phyloP scores from a whole-genome alignment of 257 asterid genomes.

The Misopates orontium region DNA sequence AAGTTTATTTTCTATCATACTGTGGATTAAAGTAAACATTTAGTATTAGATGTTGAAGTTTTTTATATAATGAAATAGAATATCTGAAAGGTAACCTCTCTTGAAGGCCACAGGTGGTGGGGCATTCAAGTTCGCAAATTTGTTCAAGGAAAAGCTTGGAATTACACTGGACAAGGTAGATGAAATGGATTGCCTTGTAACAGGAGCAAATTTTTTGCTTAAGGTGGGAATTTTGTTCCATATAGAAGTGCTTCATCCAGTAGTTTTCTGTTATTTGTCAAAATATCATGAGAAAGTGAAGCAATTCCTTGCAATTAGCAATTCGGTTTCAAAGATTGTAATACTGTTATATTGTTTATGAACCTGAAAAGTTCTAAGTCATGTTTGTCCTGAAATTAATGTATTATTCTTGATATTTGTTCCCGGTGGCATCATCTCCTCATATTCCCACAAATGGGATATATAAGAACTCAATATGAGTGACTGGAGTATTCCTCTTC shows the following conservation, averaged over 20 bases:
- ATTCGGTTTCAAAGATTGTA: neutral
- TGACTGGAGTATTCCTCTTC: neutral
- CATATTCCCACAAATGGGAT: neutral
- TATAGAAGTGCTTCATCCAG: neutral
- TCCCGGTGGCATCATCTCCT: neutral
- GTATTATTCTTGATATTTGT: neutral
- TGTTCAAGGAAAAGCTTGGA: slow-evolving; percentile 86
- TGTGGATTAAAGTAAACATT: no score
- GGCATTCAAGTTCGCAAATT: slow-evolving; percentile 85
- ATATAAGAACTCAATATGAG: neutral
- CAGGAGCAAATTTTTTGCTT: slow-evolving; percentile 90
- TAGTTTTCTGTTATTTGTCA: neutral
- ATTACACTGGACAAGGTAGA: slow-evolving; percentile 86
- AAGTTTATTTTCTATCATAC: no score
- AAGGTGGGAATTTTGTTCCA: slow-evolving; percentile 56
- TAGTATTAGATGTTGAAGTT: no score
- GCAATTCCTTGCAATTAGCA: neutral
- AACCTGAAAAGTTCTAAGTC: neutral
- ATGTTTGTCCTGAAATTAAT: neutral
- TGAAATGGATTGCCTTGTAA: slow-evolving; percentile 90
- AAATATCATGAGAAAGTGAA: no score
- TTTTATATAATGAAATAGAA: no score
- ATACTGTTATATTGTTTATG: neutral
- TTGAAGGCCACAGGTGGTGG: slow-evolving; percentile 99
- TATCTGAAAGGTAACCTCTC: slow-evolving; percentile 20